A percentile compares a stretch with the other conserved stretches of the same genome.
phyloP scores from a whole-genome alignment of 441 rosid genomes.

The Populus hybrid region DNA sequence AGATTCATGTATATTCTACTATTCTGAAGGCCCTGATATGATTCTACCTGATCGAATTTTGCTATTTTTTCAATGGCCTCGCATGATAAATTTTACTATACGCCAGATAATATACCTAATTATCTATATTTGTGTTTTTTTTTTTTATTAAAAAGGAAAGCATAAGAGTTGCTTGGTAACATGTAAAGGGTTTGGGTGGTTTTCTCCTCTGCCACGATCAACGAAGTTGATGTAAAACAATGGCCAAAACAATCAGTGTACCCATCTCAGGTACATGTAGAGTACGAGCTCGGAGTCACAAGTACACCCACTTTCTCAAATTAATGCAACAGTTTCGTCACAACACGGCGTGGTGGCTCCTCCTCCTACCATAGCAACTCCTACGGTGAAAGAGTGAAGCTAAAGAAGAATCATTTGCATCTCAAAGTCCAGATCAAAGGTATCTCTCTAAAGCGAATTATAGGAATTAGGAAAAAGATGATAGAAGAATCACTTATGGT shows the following conservation, averaged over 20 bases:
- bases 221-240: not conserved
- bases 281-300: not conserved
- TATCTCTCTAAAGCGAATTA: not conserved
- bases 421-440: not conserved
- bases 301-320: not conserved
- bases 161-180: too few relatives aligned
- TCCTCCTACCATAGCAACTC: not conserved
- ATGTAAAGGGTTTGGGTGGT: too few relatives aligned
- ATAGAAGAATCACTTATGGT: not conserved
- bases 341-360: not conserved
- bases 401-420: not conserved
- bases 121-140: too few relatives aligned
- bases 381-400: not conserved
- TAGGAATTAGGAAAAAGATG: not conserved
- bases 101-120: not conserved
- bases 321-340: not conserved
- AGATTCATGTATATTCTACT: not conserved
- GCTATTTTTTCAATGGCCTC: not conserved
- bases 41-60: not conserved
- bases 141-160: too few relatives aligned
- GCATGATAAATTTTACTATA: not conserved
- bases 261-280: not conserved
- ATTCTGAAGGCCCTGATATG: not conserved
- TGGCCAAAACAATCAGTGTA: too few relatives aligned
- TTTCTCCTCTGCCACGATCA: too few relatives aligned